Percentiles rank a stretch among this genome's conserved stretches.
These are phyloP conservation scores for Lecanoromycetidae sp. DNA, from an alignment of 2,329 filamentous ascomycete genomes.

Conservation along the genomic window DNA sequence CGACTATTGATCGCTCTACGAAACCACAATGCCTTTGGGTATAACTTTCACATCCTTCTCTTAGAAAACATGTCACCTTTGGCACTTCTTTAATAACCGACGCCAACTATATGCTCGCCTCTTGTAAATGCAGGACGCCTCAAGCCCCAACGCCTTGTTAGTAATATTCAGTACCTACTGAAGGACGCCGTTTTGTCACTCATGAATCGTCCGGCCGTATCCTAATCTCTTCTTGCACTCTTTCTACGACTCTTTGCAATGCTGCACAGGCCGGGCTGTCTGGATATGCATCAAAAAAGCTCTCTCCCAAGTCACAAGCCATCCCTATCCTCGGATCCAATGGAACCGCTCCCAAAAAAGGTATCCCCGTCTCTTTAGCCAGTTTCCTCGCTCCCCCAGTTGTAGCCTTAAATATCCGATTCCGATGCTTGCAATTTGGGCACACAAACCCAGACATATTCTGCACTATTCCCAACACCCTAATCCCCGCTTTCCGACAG, in stretches of 20 bases:
- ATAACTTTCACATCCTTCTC: neutral
- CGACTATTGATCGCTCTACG: no score
- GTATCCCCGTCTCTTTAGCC: constrained; percentile 75
- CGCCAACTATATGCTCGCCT: constrained; percentile 1
- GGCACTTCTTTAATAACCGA: neutral
- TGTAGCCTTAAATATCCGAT: constrained; percentile 78
- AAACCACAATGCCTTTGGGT: no score
- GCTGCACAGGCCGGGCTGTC: constrained; percentile 83
- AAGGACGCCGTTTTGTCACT: neutral
- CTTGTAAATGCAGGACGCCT: constrained; percentile 1
- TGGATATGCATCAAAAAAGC: constrained; percentile 86
- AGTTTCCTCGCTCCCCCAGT: constrained; percentile 75
- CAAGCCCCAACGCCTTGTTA: neutral
- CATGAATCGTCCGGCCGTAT: constrained; percentile 39
- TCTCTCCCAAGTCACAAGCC: constrained; percentile 95
- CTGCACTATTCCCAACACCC: constrained; percentile 78
- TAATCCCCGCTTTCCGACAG: constrained; percentile 85
- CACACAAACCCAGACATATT: constrained; percentile 98
- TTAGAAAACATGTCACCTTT: neutral
- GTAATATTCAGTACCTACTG: neutral
- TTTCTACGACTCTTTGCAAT: constrained; percentile 66
- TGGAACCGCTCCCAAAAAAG: constrained; percentile 80
- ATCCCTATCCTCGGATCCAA: constrained; percentile 89
- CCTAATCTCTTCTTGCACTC: constrained; percentile 54
- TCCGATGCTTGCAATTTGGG: constrained; percentile 69